These are phyloP conservation scores for Yamadazyma songkhlaensis DNA, from an alignment of 1,139 yeast genomes.

Conservation along the genomic window DNA sequence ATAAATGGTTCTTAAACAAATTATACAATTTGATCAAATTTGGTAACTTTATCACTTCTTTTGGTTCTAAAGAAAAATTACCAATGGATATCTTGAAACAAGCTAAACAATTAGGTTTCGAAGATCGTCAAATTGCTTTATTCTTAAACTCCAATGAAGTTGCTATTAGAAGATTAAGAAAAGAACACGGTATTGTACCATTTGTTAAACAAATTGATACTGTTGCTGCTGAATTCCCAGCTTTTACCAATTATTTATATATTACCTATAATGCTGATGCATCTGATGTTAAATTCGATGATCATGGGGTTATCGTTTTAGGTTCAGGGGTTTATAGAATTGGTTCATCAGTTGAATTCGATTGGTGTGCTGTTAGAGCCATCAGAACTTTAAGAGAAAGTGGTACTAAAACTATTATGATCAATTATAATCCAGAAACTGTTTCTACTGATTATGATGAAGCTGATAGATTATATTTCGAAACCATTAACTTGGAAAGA, in stretches of 20 bases:
- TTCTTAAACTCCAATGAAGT: conserved; percentile 89
- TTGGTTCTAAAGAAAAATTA: conserved; percentile 56
- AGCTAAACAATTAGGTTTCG: conserved; percentile 96
- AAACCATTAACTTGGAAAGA: conserved; percentile 92
- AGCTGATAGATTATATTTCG: conserved; percentile 95
- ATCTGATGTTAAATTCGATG: conserved; percentile 81
- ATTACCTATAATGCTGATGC: conserved; percentile 93
- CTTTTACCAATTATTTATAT: conserved; percentile 91
- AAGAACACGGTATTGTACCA: conserved; percentile 85
- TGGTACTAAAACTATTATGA: conserved; percentile 91
- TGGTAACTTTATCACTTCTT: conserved; percentile 60
- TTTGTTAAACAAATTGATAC: conserved; percentile 97
- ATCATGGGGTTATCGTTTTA: conserved; percentile 84
- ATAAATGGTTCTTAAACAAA: conserved; percentile 95
- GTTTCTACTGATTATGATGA: conserved; percentile 98
- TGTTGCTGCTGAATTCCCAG: conserved; percentile 99
- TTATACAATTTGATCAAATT: conserved; percentile 69
- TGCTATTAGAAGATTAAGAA: conserved; percentile 87
- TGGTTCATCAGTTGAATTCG: conserved; percentile 93
- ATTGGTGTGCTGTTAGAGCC: conserved; percentile 96
- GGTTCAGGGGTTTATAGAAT: conserved; percentile 95
- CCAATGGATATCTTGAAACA: conserved; percentile 64
- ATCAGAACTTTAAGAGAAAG: conserved; percentile 89
- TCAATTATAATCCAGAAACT: conserved; percentile 97
- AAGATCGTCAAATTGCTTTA: conserved; percentile 94